These are phyloP conservation scores for Xerophyta viscosa DNA, from an alignment of 106 monocot genomes.

Conservation along the genomic window DNA sequence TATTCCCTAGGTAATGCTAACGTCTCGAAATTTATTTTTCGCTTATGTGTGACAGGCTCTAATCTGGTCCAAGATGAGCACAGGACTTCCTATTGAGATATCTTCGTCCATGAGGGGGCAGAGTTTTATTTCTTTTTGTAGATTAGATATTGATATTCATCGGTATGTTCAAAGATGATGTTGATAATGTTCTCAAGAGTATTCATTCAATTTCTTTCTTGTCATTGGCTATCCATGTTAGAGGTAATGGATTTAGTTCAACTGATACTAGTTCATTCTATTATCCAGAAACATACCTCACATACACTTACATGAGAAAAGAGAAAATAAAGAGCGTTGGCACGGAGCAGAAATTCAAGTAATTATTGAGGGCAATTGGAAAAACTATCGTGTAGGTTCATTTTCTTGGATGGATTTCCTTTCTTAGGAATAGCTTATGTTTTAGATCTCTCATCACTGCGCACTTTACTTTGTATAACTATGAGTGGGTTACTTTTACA, in stretches of 20 bases:
- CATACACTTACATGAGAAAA: constrained; percentile 92
- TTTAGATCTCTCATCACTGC: too few species aligned
- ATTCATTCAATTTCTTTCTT: too few species aligned
- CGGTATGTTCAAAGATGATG: constrained; percentile 35
- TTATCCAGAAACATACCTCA: constrained; percentile 82
- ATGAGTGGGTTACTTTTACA: constrained; percentile 4
- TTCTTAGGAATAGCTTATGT: too few species aligned
- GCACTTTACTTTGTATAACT: too few species aligned
- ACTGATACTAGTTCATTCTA: constrained; percentile 4
- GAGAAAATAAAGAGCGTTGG: constrained; percentile 74
- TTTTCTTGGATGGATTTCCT: too few species aligned
- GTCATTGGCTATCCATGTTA: background rate
- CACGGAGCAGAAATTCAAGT: constrained; percentile 99
- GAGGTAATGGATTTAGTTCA: background rate
- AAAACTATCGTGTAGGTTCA: constrained; percentile 94
- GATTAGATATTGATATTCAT: constrained; percentile 95
- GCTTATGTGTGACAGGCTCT: constrained; percentile 66
- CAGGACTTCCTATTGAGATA: constrained; percentile 97
- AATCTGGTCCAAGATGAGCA: constrained; percentile 99
- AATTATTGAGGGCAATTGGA: constrained; percentile 97
- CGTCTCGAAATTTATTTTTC: too few species aligned
- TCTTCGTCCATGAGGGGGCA: constrained; percentile 73
- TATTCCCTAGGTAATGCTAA: too few species aligned
- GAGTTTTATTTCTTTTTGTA: constrained; percentile 75
- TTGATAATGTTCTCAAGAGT: background rate